Evolutionary conservation across 2,329 filamentous ascomycete species (phyloP), one percentile per base, ranked within the genome.

Genomic region (Penicillium sp.): DNA sequence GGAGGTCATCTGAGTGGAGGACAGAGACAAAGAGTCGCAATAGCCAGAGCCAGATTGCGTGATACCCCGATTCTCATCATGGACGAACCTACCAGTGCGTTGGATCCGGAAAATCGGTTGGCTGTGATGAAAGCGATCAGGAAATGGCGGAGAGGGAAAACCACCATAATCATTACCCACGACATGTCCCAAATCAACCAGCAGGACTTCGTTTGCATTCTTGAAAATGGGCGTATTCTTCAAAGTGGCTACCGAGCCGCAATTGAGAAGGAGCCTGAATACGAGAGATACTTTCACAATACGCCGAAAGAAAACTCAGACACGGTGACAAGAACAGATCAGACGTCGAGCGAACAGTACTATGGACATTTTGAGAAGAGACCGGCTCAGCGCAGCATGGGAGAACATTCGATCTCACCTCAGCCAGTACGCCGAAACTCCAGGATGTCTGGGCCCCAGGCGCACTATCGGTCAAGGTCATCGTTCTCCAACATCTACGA

Each of bases 141-240:
- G 6, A 62, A 77, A 18, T 96, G 90, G 91, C 78, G 93, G 24
- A 73, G 71, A 33, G 84, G 80, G 0, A 93, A 88, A 64, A 96
- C 90, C 0, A 97, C 91, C 0, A 87, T 97, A 44, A 82, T 97
- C 55, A 91, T 97, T 58, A 96, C 93, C 0, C 91, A 97, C 61
- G 89, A 97, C 54, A 79, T 93, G 29, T 78, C 81, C 0, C 86
- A 91, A 55, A 91, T 97, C 8, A 66, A 71, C 4, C 71, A 81
- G 0, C 66, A 82, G 0, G 90, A 97, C 53, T 90, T 85, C 52
- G 78, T 94, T 0, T 95, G 90, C 56, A 78, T 95, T 9, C 72
- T 97, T 63, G 84, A 91, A 29, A 70, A 82, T 9, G 85, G 87
- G 0, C 64, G 63, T 0, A 73, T 95, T 0, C 77, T 85, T 0